A percentile compares a stretch with the other conserved stretches of the same genome.
Evolutionary conservation across 2,329 filamentous ascomycete genomes (phyloP).

Genomic region (Colletotrichum somersetense): DNA sequence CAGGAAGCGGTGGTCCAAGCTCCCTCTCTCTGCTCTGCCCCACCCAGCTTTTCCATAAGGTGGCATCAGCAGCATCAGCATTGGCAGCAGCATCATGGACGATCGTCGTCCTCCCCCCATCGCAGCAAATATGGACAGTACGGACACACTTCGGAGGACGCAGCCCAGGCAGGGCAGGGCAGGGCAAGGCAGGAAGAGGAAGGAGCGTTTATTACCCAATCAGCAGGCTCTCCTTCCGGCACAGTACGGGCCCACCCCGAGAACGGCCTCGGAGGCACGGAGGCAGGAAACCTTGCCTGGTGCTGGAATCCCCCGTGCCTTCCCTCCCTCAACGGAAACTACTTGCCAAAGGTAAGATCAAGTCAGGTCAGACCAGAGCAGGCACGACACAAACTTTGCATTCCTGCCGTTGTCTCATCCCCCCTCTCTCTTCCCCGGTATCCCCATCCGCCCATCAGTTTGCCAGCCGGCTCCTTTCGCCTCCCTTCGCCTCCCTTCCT

Average conservation of each 20-base stretch:
- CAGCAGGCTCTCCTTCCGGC: not conserved
- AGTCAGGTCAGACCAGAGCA: not conserved
- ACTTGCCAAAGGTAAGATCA: not conserved
- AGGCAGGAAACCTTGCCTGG: constrained; percentile 27
- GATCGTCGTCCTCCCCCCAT: too few species aligned
- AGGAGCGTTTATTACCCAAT: not conserved
- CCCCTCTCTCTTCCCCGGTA: not conserved
- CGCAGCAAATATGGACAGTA: too few species aligned
- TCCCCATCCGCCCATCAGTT: constrained; percentile 2
- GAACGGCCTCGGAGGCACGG: constrained; percentile 11
- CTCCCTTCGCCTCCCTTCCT: not conserved
- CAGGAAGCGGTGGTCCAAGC: constrained; percentile 12
- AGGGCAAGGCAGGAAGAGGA: too few species aligned
- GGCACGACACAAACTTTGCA: constrained; percentile 12
- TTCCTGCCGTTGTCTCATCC: constrained; percentile 26
- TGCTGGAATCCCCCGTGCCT: constrained; percentile 18
- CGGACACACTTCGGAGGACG: too few species aligned
- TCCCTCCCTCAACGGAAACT: constrained; percentile 19
- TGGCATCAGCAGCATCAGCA: not conserved
- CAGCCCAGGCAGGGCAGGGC: too few species aligned
- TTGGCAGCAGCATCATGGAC: too few species aligned
- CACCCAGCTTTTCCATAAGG: not conserved
- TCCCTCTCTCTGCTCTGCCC: not conserved
- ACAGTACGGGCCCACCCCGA: not conserved
- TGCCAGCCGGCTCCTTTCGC: constrained; percentile 1